Percentiles rank a stretch among this genome's conserved stretches.
Conservation (phyloP, 305 asterid species). For the Petunia hybrid region DNA sequence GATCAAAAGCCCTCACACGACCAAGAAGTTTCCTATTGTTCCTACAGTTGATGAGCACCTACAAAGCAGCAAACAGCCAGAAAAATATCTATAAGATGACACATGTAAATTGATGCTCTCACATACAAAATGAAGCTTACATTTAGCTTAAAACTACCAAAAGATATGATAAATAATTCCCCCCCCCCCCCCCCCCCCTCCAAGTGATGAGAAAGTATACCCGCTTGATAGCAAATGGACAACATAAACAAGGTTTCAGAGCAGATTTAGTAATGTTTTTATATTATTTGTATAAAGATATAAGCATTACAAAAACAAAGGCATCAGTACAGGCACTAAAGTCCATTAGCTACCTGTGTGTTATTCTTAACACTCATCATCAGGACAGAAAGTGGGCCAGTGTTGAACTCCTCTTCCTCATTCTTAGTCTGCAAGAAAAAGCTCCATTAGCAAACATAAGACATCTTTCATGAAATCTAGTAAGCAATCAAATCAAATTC, state of each 20-base stretch:
- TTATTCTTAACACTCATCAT: conserved; percentile 96
- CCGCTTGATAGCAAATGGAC: not conserved
- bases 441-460: not conserved
- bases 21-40: conserved; percentile 93
- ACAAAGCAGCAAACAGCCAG: conserved; percentile 32
- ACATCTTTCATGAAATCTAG: not conserved
- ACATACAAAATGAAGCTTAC: not conserved
- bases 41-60: conserved; percentile 96
- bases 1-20: conserved; percentile 94
- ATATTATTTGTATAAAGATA: not conserved
- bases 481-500: not conserved
- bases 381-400: conserved; percentile 89
- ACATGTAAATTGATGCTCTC: not conserved
- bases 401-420: conserved; percentile 97
- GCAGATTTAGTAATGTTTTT: not conserved
- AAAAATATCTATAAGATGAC: not conserved
- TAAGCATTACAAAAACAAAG: not conserved
- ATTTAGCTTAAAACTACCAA: conserved; percentile 4
- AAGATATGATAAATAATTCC: not conserved
- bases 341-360: conserved; percentile 70
- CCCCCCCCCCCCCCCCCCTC: too few relatives aligned
- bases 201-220: not conserved
- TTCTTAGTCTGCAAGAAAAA: conserved; percentile 60
- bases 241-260: not conserved
- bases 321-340: too few relatives aligned